These are phyloP conservation scores for Eucalyptus globulus DNA, from an alignment of 345 rosid species.

Conservation along the genomic window DNA sequence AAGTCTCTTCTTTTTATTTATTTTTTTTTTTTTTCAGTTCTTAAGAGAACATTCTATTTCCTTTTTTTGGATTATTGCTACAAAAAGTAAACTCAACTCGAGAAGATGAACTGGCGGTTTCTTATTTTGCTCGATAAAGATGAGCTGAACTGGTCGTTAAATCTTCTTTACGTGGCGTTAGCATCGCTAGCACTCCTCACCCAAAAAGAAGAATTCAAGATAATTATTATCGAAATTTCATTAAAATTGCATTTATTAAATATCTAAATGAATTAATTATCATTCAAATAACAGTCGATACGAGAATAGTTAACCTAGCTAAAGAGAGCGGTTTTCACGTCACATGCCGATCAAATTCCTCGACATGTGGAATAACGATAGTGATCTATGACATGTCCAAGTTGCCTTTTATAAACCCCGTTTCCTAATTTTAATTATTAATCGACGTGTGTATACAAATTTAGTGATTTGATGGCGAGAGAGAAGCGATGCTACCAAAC, in stretches of 20 bases:
- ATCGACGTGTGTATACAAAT: neutral
- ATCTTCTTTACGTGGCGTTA: neutral
- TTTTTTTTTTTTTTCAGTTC: neutral
- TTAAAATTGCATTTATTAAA: rapidly evolving
- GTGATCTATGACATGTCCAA: neutral
- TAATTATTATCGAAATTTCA: rapidly evolving
- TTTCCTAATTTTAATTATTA: neutral
- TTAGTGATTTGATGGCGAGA: neutral
- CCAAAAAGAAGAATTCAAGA: rapidly evolving
- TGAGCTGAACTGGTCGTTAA: neutral
- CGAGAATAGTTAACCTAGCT: rapidly evolving
- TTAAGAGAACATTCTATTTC: neutral
- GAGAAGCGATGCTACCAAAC: neutral
- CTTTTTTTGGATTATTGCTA: neutral
- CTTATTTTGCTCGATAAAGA: neutral
- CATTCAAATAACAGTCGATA: rapidly evolving
- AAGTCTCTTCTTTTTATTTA: no score
- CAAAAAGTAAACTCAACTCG: neutral
- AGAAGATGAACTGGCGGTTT: neutral
- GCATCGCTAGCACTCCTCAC: rapidly evolving
- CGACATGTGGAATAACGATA: neutral
- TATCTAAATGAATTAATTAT: rapidly evolving
- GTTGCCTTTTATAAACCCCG: neutral
- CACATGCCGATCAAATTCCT: neutral
- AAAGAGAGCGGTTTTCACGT: neutral